phyloP scores from a whole-genome alignment of 805 yeast species.

The Zygoascus bituminiphila region DNA sequence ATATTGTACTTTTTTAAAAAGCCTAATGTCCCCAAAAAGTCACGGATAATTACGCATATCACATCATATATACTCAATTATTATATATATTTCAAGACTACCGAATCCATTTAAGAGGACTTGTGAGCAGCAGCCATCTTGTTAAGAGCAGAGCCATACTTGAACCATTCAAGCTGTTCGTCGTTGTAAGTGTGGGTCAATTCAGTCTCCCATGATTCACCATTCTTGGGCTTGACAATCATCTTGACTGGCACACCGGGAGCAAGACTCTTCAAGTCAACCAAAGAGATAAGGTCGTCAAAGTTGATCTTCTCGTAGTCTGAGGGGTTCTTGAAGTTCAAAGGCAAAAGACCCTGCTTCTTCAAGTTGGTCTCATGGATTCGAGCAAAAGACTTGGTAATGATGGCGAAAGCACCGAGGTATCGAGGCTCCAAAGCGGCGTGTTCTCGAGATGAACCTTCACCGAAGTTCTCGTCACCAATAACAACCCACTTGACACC shows the following conservation, averaged over 20 bases:
- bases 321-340: slow-evolving; percentile 80
- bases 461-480: slow-evolving; percentile 99
- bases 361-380: slow-evolving; percentile 99
- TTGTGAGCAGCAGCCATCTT: slow-evolving; percentile 55
- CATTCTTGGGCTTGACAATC: slow-evolving; percentile 63
- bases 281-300: slow-evolving; percentile 78
- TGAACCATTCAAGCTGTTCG: slow-evolving; percentile 99
- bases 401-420: slow-evolving; percentile 97
- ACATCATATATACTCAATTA: background rate
- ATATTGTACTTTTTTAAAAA: too few species aligned
- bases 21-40: too few species aligned
- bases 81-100: background rate
- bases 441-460: slow-evolving; percentile 99
- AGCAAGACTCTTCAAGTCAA: slow-evolving; percentile 75
- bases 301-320: slow-evolving; percentile 92
- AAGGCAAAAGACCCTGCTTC: slow-evolving; percentile 98
- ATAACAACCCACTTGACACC: slow-evolving; percentile 18
- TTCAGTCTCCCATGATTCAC: slow-evolving; percentile 78
- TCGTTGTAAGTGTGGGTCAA: slow-evolving; percentile 93
- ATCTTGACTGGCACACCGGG: slow-evolving; percentile 86
- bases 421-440: slow-evolving; percentile 99
- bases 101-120: background rate
- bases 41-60: background rate
- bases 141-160: slow-evolving; percentile 98
- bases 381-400: slow-evolving; percentile 96